Evolutionary conservation across 768 basidiomycete genomes (phyloP).

Genomic region (Tulasnella sp.): DNA sequence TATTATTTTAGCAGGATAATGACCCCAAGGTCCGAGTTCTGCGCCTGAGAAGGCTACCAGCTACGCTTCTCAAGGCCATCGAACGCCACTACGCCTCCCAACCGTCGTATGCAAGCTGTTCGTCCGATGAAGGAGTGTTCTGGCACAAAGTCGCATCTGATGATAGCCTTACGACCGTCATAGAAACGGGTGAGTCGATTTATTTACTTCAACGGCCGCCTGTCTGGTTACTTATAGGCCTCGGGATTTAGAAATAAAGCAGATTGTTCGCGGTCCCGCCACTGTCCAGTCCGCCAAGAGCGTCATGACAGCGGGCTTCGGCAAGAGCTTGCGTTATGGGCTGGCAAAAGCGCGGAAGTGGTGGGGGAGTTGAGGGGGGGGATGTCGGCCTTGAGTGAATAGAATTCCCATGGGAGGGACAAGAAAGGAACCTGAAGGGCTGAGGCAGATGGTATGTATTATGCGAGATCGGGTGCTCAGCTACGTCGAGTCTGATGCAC

Average conservation of each 20-base stretch:
- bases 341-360: conserved; percentile 76
- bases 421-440: no score
- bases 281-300: conserved; percentile 80
- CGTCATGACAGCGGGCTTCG: conserved; percentile 65
- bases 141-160: conserved; percentile 65
- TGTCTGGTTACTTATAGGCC: not conserved
- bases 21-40: conserved; percentile 53
- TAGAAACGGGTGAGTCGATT: conserved; percentile 39
- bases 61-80: conserved; percentile 47
- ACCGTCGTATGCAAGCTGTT: conserved; percentile 20
- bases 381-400: no score
- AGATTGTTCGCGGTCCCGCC: conserved; percentile 74
- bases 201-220: not conserved
- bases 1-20: conserved; percentile 50
- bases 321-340: conserved; percentile 67
- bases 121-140: conserved; percentile 54
- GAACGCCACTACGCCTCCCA: conserved; percentile 34
- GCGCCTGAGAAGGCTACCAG: conserved; percentile 70
- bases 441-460: no score
- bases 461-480: no score
- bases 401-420: no score
- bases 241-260: conserved; percentile 47
- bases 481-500: no score
- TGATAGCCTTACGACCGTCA: conserved; percentile 38
- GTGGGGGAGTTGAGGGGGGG: conserved; percentile 33